phyloP scores from a whole-genome alignment of 441 rosid genomes.

The Pelargonium australe region DNA sequence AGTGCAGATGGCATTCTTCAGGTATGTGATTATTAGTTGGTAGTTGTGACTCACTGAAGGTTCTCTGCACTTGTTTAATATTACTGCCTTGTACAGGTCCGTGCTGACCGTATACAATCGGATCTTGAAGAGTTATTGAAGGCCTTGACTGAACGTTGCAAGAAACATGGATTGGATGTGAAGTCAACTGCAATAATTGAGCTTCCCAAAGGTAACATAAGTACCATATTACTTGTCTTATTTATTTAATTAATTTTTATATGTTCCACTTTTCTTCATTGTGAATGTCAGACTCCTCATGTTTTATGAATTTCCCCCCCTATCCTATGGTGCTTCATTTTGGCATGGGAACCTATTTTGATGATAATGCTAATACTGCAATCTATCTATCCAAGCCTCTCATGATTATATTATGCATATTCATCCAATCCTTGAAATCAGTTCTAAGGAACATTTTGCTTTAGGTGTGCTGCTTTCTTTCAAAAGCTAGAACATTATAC shows the following conservation, averaged over 20 bases:
- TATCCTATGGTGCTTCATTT: not conserved
- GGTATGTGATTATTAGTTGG: conserved; percentile 38
- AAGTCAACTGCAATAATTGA: conserved; percentile 73
- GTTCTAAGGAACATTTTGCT: not conserved
- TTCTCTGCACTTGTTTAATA: conserved; percentile 16
- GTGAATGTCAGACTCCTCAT: not conserved
- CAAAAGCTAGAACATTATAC: not conserved
- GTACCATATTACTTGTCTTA: not conserved
- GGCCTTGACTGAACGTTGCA: conserved; percentile 70
- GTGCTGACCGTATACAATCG: conserved; percentile 92
- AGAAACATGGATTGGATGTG: conserved; percentile 75
- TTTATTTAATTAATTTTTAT: too few relatives aligned
- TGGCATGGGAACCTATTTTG: not conserved
- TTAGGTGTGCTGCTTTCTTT: not conserved
- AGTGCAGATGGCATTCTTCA: conserved; percentile 95
- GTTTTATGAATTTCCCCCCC: not conserved
- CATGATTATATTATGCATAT: not conserved
- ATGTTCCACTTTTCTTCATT: not conserved
- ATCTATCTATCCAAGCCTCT: not conserved
- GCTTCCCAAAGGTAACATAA: conserved; percentile 71
- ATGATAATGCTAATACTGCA: not conserved
- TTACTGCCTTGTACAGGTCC: conserved; percentile 53
- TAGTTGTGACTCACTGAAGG: conserved; percentile 15
- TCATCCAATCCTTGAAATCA: not conserved
- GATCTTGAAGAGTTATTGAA: conserved; percentile 85